These are phyloP conservation scores for Ulota crispa DNA, from an alignment of 225 moss, liverwort and hornwort species.

Conservation along the genomic window DNA sequence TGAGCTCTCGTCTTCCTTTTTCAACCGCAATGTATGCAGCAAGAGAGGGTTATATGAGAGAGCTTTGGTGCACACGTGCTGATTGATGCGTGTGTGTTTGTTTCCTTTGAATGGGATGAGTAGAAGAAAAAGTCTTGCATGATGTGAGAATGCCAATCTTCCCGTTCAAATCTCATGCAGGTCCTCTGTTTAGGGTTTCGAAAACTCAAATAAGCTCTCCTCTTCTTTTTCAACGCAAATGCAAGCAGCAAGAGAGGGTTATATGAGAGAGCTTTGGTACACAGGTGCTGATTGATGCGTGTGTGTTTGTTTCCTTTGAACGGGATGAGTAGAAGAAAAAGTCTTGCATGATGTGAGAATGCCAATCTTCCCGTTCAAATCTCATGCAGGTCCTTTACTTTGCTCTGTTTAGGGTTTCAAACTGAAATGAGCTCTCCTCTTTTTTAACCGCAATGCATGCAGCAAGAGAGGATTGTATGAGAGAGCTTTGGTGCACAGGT, in stretches of 20 bases:
- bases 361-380: too few species aligned
- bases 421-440: too few species aligned
- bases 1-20: too few species aligned
- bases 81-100: neutral
- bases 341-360: conserved; percentile 8
- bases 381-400: too few species aligned
- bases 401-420: conserved; percentile 11
- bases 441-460: too few species aligned
- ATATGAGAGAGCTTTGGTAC: neutral
- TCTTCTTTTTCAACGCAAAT: too few species aligned
- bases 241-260: too few species aligned
- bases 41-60: neutral
- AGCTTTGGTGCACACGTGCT: neutral
- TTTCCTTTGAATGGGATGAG: neutral
- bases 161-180: too few species aligned
- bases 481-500: neutral
- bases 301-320: neutral
- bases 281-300: neutral
- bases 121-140: conserved; percentile 12
- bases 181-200: too few species aligned
- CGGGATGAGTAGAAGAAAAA: conserved; percentile 2
- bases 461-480: neutral
- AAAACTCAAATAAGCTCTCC: too few species aligned
- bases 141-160: neutral
- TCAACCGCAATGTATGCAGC: too few species aligned